These are phyloP conservation scores for Melanomma pulvis-pyrius DNA, from an alignment of 495 filamentous ascomycete species.

Conservation along the genomic window DNA sequence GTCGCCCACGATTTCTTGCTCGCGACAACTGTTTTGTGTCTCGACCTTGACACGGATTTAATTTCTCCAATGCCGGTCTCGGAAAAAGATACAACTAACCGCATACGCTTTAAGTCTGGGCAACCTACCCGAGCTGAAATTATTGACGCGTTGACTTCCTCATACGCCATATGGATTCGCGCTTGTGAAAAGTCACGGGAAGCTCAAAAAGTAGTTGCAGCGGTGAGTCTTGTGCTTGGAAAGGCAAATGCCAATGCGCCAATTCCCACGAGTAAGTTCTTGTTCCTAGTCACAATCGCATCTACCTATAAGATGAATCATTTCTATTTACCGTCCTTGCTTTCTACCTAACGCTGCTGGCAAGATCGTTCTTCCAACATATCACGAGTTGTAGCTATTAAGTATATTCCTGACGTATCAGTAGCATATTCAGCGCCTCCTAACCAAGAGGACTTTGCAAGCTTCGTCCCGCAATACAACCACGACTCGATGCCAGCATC, in stretches of 20 bases:
- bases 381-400: not conserved
- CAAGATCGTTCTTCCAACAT: not conserved
- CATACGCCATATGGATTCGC: conserved; percentile 13
- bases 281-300: not conserved
- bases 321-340: not conserved
- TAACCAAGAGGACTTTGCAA: not conserved
- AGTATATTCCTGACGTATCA: not conserved
- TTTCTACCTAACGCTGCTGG: not conserved
- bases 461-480: not conserved
- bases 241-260: conserved; percentile 4
- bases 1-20: conserved; percentile 54
- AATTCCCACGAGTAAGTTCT: not conserved
- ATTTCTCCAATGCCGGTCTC: conserved; percentile 2
- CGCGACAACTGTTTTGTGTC: conserved; percentile 54
- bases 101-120: conserved; percentile 7
- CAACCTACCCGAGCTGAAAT: conserved; percentile 22
- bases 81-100: not conserved
- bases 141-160: conserved; percentile 9
- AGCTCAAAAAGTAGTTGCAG: conserved; percentile 18
- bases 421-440: not conserved
- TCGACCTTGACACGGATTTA: conserved; percentile 25
- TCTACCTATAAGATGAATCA: not conserved
- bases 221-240: conserved; percentile 15
- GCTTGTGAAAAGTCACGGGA: conserved; percentile 20
- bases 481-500: not conserved